phyloP scores from a whole-genome alignment of 1,139 yeast species.

The Suhomyces maxii region DNA sequence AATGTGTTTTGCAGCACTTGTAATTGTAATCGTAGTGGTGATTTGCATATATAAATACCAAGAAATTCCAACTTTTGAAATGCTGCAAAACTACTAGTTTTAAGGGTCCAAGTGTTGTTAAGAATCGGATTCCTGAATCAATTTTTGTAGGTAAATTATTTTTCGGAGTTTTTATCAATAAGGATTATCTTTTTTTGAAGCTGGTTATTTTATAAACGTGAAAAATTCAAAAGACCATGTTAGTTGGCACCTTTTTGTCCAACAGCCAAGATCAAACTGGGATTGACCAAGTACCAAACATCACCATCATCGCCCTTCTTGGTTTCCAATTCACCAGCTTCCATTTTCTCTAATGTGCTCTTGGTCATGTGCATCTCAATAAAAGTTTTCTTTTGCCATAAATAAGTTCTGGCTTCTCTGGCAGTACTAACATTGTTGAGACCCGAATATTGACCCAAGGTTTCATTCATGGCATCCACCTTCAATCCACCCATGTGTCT shows the following conservation, averaged over 20 bases:
- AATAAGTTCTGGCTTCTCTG: slow-evolving; percentile 19
- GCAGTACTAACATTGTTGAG: slow-evolving; percentile 26
- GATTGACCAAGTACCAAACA: slow-evolving; percentile 18
- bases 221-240: too few species aligned
- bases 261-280: slow-evolving; percentile 27
- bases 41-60: too few species aligned
- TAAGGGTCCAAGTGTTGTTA: too few species aligned
- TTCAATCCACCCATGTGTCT: slow-evolving; percentile 40
- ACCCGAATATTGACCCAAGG: slow-evolving; percentile 24
- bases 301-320: slow-evolving; percentile 13
- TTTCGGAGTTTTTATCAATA: too few species aligned
- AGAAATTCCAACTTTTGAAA: too few species aligned
- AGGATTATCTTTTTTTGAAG: too few species aligned
- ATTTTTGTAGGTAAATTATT: too few species aligned
- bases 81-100: too few species aligned
- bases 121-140: too few species aligned
- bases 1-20: too few species aligned
- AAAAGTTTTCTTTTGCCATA: slow-evolving; percentile 28
- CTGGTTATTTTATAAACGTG: too few species aligned
- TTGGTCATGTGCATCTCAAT: slow-evolving; percentile 26
- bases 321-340: slow-evolving; percentile 19
- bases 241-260: slow-evolving; percentile 14
- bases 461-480: slow-evolving; percentile 22
- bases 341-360: slow-evolving; percentile 15
- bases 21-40: too few species aligned